Base-by-base conservation (phyloP, 257 asterid species). In the Ilex asprella region DNA sequence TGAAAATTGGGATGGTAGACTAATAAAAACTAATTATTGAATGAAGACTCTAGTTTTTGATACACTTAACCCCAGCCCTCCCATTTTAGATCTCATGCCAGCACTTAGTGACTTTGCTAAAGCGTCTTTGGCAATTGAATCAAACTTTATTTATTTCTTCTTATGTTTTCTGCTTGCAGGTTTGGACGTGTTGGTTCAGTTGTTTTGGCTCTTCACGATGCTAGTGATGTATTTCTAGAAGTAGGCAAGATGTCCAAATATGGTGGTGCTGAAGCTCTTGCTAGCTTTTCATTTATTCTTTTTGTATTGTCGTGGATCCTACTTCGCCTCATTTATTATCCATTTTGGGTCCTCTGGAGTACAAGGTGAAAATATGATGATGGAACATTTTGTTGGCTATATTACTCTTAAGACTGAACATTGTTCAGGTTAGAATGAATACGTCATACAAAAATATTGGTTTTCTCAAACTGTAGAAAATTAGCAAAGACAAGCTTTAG, bases 211-310 rank as follows among this genome's bases (percentile, higher is more conserved):
- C 88, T 91, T 69, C 98, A 91, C 63, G 98, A 91, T 82, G 98
- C 90, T 55, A 86, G 88, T n/a, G 98, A 91, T 75, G 75, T 88
- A 32, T 84, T 91, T 70, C 81, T 91, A 59, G 98, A 88, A 80
- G 71, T 88, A 3, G 98, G 92, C 39, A 91, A 91, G 82, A 91
- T 91, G 96, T 91, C 98, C 51, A 91, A 88, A 75, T 91, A 91
- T 81, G 77, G 96, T 54, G 95, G 96, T 0, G 88, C 92, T 3
- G 98, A 88, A 76, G 60, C 81, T 53, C 41, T 91, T 64, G 96
- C 98, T 50, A 86, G 94, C 79, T 76, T 74, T 66, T 80, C 98
- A 16, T 91, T 91, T 72, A 67, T 86, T 61, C 75, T 86, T 55
- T 91, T 91, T 55, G 94, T 82, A 62, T 16, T 84, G 68, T 74